Conservation (phyloP, 306 rosid genomes). For the Ammopiptanthus mongolicus region DNA sequence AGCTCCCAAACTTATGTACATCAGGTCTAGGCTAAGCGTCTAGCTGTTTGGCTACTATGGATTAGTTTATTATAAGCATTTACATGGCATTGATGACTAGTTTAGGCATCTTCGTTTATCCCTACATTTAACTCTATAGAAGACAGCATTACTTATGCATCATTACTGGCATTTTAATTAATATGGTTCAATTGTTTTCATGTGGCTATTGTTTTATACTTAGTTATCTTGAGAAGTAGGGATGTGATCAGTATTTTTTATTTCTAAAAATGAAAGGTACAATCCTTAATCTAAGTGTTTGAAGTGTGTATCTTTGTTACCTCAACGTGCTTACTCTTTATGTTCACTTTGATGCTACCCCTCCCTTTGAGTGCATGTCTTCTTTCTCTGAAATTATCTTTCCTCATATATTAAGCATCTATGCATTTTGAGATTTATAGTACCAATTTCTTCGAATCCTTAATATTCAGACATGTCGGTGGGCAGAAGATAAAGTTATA, state of each 20-base stretch:
- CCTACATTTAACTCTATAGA: background rate
- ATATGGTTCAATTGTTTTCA: too few species aligned
- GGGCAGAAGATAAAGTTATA: background rate
- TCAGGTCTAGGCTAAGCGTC: too few species aligned
- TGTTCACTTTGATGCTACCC: too few species aligned
- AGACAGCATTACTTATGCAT: background rate
- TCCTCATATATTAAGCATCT: too few species aligned
- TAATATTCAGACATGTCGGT: background rate
- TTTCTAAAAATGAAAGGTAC: background rate
- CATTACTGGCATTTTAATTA: background rate
- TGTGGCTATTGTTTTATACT: too few species aligned
- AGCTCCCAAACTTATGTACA: background rate
- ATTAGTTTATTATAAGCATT: background rate
- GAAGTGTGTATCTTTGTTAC: background rate
- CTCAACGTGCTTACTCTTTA: background rate
- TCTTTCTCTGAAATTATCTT: too few species aligned
- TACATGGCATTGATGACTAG: background rate
- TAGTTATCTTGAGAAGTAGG: too few species aligned
- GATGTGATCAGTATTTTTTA: too few species aligned
- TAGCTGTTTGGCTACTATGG: too few species aligned
- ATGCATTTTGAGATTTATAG: background rate
- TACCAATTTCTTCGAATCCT: background rate
- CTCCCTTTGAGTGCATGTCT: too few species aligned
- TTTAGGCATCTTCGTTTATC: background rate
- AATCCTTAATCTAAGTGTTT: background rate